Percentiles rank a stretch among this genome's conserved stretches.
Conservation (phyloP, 2,329 filamentous ascomycete genomes). For the Alternaria sp. region DNA sequence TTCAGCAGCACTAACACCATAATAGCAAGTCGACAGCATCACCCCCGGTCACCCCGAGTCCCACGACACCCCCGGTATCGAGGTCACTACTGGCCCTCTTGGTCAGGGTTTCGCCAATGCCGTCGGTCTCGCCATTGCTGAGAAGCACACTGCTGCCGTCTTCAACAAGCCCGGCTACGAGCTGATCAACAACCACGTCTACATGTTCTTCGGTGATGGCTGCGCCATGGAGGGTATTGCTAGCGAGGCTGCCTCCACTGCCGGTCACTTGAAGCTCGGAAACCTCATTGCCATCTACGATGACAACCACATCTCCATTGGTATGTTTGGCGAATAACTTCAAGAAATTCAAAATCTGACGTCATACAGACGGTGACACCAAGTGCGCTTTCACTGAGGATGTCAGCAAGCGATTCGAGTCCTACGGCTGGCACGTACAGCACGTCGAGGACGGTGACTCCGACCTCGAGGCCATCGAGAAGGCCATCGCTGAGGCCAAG, state of each 20-base stretch:
- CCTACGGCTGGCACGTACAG: conserved; percentile 95
- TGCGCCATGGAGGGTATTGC: conserved; percentile 99
- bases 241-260: conserved; percentile 87
- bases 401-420: conserved; percentile 90
- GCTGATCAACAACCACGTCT: conserved; percentile 96
- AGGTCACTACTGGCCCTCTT: conserved; percentile 97
- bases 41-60: conserved; percentile 96
- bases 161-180: conserved; percentile 98
- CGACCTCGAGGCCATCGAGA: conserved; percentile 87
- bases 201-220: conserved; percentile 95
- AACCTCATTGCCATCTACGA: conserved; percentile 98
- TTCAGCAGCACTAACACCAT: conserved; percentile 22
- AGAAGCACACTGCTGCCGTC: conserved; percentile 86
- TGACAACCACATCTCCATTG: conserved; percentile 95
- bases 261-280: conserved; percentile 95
- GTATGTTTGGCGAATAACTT: conserved; percentile 53
- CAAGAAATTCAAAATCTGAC: conserved; percentile 21
- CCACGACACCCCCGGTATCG: conserved; percentile 94
- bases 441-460: conserved; percentile 87
- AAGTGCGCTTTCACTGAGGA: conserved; percentile 98
- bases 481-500: conserved; percentile 84
- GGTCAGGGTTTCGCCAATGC: conserved; percentile 98
- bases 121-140: conserved; percentile 96
- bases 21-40: conserved; percentile 75
- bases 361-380: conserved; percentile 81